Conservation (phyloP, 192 early-diverging fungal species). For the Chytriomyces sp. region DNA sequence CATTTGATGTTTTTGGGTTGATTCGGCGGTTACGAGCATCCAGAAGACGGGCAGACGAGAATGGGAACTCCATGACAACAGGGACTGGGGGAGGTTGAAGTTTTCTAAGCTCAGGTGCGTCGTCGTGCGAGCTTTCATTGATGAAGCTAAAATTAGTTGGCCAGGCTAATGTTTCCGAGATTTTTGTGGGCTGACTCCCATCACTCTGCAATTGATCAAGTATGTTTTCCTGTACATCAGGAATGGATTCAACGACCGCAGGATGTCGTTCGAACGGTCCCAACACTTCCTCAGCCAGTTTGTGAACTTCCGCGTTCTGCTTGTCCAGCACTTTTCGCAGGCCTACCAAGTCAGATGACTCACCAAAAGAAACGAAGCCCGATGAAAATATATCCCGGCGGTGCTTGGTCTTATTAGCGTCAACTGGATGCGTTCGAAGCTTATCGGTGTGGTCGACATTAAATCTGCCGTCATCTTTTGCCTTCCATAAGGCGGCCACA, state of each 20-base stretch:
- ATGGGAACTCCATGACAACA: conserved; percentile 15
- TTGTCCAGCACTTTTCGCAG: conserved; percentile 5
- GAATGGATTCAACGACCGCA: not conserved
- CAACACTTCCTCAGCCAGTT: conserved; percentile 23
- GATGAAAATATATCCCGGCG: not conserved
- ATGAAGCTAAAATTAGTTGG: not conserved
- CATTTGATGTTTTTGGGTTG: conserved; percentile 11
- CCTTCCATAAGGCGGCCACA: conserved; percentile 28
- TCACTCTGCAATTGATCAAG: too few relatives aligned
- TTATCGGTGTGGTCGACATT: not conserved
- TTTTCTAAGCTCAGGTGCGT: not conserved
- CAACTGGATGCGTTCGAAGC: too few relatives aligned
- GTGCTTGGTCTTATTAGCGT: too few relatives aligned
- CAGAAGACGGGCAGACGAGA: conserved; percentile 19
- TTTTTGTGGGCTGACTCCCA: too few relatives aligned
- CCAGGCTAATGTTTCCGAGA: too few relatives aligned
- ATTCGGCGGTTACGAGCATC: conserved; percentile 31
- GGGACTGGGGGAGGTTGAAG: conserved; percentile 8
- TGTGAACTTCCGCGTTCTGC: conserved; percentile 13
- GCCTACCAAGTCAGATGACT: conserved; percentile 5
- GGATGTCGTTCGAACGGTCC: not conserved
- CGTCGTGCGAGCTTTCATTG: not conserved
- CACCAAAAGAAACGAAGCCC: conserved; percentile 25
- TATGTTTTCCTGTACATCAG: too few relatives aligned
- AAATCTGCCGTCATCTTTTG: conserved; percentile 26